These are phyloP conservation scores for Vanilla planifolia DNA, from an alignment of 106 monocot genomes.

Conservation along the genomic window DNA sequence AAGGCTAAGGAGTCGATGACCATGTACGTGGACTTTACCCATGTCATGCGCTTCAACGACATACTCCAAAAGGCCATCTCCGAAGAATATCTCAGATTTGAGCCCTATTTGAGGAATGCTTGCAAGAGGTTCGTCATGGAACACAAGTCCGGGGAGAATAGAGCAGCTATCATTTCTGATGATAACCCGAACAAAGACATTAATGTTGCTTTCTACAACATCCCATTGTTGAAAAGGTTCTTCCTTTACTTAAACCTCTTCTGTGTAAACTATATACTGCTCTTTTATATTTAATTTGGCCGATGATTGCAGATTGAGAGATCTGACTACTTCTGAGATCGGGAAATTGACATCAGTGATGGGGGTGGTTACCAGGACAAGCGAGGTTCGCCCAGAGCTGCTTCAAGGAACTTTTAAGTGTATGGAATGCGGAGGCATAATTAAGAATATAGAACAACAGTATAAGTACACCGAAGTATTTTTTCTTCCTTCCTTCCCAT, in stretches of 20 bases:
- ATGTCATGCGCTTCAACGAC: slow-evolving; percentile 90
- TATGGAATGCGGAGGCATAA: slow-evolving; percentile 57
- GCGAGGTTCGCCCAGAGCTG: slow-evolving; percentile 98
- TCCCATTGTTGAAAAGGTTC: slow-evolving; percentile 88
- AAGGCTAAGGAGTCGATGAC: slow-evolving; percentile 74
- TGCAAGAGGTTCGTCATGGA: slow-evolving; percentile 85
- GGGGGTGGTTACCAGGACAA: slow-evolving; percentile 96
- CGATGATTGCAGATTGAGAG: slow-evolving; percentile 56
- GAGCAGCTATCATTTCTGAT: slow-evolving; percentile 50
- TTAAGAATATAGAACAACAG: slow-evolving; percentile 96
- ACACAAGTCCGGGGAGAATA: slow-evolving; percentile 45
- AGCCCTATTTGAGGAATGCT: slow-evolving; percentile 77
- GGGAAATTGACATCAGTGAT: slow-evolving; percentile 90
- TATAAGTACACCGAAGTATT: slow-evolving; percentile 90
- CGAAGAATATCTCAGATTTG: slow-evolving; percentile 89
- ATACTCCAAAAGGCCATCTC: slow-evolving; percentile 83
- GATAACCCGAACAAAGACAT: slow-evolving; percentile 77
- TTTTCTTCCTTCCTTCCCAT: too few relatives aligned
- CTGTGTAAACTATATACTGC: not conserved
- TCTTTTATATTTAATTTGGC: not conserved
- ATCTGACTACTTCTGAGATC: slow-evolving; percentile 84
- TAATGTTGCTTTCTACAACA: slow-evolving; percentile 86
- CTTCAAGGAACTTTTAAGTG: slow-evolving; percentile 88
- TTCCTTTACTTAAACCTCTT: not conserved
- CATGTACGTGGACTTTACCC: slow-evolving; percentile 92